Evolutionary conservation across 1,284 basidiomycete species (phyloP), one percentile per base, ranked within the genome.

Genomic region (Microbotryum scabiosae): DNA sequence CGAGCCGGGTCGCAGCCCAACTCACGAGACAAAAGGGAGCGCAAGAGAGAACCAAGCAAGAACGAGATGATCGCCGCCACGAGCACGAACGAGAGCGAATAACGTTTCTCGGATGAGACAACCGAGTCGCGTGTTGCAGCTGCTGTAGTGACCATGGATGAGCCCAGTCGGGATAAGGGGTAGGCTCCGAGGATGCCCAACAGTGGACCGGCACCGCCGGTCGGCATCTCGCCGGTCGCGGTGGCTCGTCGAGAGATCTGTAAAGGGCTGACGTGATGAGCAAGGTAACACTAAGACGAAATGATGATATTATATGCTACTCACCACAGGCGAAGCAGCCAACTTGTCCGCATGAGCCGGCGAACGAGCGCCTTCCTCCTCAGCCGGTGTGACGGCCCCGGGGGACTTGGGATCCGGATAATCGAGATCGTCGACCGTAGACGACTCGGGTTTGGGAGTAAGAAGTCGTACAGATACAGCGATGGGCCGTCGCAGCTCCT

Each of bases 1-100:
- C 77, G 93, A 97, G 75, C 97, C 93, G n/a, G 87, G 85, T 36
- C 14, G 5, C 36, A 28, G 4, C 21, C 36, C 21, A 28, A 56
- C 65, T 20, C 18, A 66, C 14, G 91, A 9, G 86, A 85, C 46
- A 97, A 77, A 63, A 97, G 78, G 9, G 88, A 90, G 60, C 94
- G 82, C 64, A 94, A 76, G 54, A 98, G 78, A 14, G 89, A 93
- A 44, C 94, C 94, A 65, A 97, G 79, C 66, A 98, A 78, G 75
- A 97, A 93, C 44, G 88, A 87, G 64, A 94, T 87, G 65, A 97
- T 74, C 51, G 85, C 90, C 20, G 87, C 82, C 60, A 93, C 78
- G 64, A 97, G 73, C 57, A 94, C 75, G 4, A 75, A 74, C 0
- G 74, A 76, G 6, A 78, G 60, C 7, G 76, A 73, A 45, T 75